These are phyloP conservation scores for Ensete glaucum DNA, from an alignment of 176 grass and related monocot genomes.

Conservation along the genomic window DNA sequence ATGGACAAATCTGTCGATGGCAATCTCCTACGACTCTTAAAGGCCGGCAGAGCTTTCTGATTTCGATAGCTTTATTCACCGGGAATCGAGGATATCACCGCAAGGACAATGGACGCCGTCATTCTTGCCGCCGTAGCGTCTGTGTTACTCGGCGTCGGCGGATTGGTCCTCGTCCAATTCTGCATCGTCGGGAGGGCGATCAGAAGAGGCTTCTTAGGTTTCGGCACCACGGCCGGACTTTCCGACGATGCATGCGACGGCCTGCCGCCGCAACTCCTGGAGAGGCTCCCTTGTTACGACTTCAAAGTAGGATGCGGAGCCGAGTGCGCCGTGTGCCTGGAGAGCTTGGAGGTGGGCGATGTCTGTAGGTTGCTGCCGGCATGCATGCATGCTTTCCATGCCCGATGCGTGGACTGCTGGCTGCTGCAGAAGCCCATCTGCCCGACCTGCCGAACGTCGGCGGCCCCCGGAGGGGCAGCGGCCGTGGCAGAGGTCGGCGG, in stretches of 20 bases:
- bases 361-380: neutral
- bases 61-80: too few species aligned
- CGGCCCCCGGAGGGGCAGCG: neutral
- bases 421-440: neutral
- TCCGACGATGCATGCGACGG: neutral
- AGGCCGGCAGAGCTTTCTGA: too few species aligned
- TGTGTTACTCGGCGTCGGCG: neutral
- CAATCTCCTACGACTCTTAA: too few species aligned
- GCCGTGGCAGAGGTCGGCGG: too few species aligned
- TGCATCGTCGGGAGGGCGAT: neutral
- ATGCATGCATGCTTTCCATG: neutral
- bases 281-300: neutral
- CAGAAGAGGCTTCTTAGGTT: neutral
- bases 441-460: neutral
- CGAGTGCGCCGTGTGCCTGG: neutral
- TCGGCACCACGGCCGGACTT: neutral
- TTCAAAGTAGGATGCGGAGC: neutral
- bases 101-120: neutral
- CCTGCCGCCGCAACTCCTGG: neutral
- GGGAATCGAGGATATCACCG: too few species aligned
- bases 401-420: neutral
- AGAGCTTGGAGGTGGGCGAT: neutral
- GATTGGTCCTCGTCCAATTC: neutral
- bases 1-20: too few species aligned
- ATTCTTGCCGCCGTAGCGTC: neutral